Evolutionary conservation across 257 asterid species (phyloP).

Genomic region (Striga asiatica): DNA sequence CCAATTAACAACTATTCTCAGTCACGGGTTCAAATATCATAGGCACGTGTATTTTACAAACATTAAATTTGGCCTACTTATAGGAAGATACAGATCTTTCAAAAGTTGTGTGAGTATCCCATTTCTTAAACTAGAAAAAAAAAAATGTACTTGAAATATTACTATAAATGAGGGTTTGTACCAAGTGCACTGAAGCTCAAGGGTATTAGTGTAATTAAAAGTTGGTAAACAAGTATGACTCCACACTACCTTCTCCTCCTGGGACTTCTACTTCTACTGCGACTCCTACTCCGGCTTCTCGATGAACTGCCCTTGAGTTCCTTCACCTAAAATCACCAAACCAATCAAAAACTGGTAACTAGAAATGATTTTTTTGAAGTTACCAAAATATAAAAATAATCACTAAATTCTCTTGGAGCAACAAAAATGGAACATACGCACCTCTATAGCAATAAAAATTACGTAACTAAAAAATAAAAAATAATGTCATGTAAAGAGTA

Average conservation of each 20-base stretch:
- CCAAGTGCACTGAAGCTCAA: not conserved
- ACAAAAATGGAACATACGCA: no score
- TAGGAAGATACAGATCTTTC: no score
- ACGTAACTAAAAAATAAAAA: no score
- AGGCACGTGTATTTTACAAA: no score
- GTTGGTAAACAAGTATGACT: not conserved
- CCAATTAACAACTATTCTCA: slow-evolving; percentile 2
- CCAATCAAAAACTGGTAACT: not conserved
- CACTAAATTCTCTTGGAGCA: not conserved
- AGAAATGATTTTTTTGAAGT: not conserved
- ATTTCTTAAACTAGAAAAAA: no score
- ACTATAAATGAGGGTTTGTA: not conserved
- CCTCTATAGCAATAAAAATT: no score
- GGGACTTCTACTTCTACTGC: slow-evolving; percentile 91
- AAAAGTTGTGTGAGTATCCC: no score
- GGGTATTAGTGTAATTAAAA: not conserved
- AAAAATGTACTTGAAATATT: no score
- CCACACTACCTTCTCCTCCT: slow-evolving; percentile 57
- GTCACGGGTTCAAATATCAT: no score
- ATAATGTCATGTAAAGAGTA: slow-evolving; percentile 11
- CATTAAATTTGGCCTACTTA: no score
- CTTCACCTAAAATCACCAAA: slow-evolving; percentile 42
- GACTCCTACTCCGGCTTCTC: slow-evolving; percentile 85
- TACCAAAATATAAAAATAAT: not conserved
- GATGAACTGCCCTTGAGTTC: slow-evolving; percentile 67